phyloP scores from a whole-genome alignment of 1,284 basidiomycete genomes.

The Hemileia vastatrix region DNA sequence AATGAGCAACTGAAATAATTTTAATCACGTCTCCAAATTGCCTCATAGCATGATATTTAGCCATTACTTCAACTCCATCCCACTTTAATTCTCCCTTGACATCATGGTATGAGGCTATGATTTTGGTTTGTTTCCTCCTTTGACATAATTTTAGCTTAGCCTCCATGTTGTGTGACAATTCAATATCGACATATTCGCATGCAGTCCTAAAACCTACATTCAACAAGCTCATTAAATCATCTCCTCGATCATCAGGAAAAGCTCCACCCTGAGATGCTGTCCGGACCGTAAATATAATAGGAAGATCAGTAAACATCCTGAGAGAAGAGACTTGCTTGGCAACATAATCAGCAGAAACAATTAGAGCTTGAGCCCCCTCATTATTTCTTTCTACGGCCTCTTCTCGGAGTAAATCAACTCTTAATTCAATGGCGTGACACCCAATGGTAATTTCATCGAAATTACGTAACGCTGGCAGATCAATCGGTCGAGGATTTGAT shows the following conservation, averaged over 20 bases:
- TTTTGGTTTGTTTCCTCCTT: constrained; percentile 61
- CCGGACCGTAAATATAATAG: constrained; percentile 84
- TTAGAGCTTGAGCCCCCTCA: constrained; percentile 48
- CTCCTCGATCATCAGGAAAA: constrained; percentile 64
- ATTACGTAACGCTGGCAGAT: constrained; percentile 55
- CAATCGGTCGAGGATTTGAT: constrained; percentile 46
- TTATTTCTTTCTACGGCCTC: too few relatives aligned
- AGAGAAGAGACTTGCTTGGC: constrained; percentile 70
- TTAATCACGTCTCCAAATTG: constrained; percentile 73
- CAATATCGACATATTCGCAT: constrained; percentile 88
- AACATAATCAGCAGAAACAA: constrained; percentile 63
- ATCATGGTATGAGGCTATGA: constrained; percentile 92
- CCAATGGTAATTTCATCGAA: constrained; percentile 70
- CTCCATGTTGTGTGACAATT: constrained; percentile 64
- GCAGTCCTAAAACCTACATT: constrained; percentile 69
- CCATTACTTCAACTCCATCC: constrained; percentile 58
- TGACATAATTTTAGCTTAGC: constrained; percentile 55
- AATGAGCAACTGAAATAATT: constrained; percentile 73
- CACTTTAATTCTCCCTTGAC: constrained; percentile 78
- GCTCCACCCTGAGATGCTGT: constrained; percentile 81
- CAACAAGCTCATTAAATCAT: constrained; percentile 68
- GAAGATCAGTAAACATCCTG: constrained; percentile 65
- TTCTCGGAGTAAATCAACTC: constrained; percentile 75
- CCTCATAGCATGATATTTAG: constrained; percentile 45
- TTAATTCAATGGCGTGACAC: constrained; percentile 82